Conservation (phyloP, 1,284 basidiomycete species). For the Cerrena zonata region DNA sequence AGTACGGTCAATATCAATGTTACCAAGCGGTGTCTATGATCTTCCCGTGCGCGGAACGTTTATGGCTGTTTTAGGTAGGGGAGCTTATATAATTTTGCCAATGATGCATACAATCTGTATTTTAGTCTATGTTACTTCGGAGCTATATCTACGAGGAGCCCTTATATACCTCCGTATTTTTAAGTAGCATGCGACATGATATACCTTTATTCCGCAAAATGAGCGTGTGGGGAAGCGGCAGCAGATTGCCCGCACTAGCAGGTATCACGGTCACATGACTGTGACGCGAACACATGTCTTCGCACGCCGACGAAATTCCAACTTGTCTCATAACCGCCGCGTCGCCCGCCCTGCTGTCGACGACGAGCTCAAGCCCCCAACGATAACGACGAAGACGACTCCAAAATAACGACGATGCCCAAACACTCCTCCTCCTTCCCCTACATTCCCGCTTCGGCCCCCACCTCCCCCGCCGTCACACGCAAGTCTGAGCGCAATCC, state of each 20-base stretch:
- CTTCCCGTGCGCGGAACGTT: too few relatives aligned
- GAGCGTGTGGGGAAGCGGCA: background rate
- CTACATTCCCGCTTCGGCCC: constrained; percentile 38
- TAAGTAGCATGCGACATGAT: too few relatives aligned
- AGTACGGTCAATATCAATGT: too few relatives aligned
- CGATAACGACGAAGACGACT: constrained; percentile 11
- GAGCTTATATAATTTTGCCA: too few relatives aligned
- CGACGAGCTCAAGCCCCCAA: constrained; percentile 12
- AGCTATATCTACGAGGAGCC: too few relatives aligned
- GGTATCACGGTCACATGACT: constrained; percentile 18
- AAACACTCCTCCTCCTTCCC: constrained; percentile 21
- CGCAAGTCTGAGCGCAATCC: constrained; percentile 35
- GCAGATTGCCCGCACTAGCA: background rate
- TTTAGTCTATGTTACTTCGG: too few relatives aligned
- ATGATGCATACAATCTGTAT: too few relatives aligned
- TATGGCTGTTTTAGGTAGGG: too few relatives aligned
- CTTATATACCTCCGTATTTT: too few relatives aligned
- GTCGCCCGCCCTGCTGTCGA: constrained; percentile 12
- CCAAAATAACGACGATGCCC: constrained; percentile 19
- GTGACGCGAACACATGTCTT: constrained; percentile 21
- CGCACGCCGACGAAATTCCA: constrained; percentile 14
- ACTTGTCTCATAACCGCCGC: constrained; percentile 1
- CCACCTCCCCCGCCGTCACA: constrained; percentile 38
- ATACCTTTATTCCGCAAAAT: background rate
- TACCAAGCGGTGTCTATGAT: too few relatives aligned